Percentiles rank a stretch among this genome's conserved stretches.
Evolutionary conservation across 352 stramenopile genomes (phyloP).

Genomic region (Blastocystis sp.): DNA sequence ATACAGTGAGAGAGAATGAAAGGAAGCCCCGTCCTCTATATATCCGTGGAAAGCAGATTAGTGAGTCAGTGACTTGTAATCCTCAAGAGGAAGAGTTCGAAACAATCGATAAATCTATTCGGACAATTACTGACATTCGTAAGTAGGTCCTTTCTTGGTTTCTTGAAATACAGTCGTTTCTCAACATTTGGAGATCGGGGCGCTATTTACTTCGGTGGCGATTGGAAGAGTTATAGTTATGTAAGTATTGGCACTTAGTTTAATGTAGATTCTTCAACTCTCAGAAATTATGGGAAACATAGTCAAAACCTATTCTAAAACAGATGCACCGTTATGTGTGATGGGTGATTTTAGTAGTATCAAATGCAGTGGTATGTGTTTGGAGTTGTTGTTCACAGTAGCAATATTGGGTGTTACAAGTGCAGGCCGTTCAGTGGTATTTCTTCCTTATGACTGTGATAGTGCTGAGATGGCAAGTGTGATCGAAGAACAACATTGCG

Average conservation of each 20-base stretch:
- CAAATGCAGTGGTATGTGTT: constrained; percentile 15
- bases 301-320: neutral
- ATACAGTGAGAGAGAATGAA: neutral
- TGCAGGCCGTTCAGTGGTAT: constrained; percentile 29
- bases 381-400: neutral
- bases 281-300: constrained; percentile 33
- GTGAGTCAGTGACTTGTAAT: constrained; percentile 48
- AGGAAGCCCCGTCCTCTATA: constrained; percentile 34
- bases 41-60: constrained; percentile 22
- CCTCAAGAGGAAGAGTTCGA: neutral
- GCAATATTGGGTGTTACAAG: constrained; percentile 31
- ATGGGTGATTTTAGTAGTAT: constrained; percentile 53
- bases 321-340: constrained; percentile 6
- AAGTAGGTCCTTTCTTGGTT: neutral
- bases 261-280: neutral
- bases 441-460: constrained; percentile 16
- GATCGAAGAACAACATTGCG: constrained; percentile 58
- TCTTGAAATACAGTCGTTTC: constrained; percentile 1
- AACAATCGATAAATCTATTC: constrained; percentile 36
- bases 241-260: neutral
- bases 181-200: neutral
- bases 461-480: constrained; percentile 1
- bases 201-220: neutral
- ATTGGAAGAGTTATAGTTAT: constrained; percentile 20
- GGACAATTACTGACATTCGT: constrained; percentile 75